Evolutionary conservation across 106 monocot genomes (phyloP).

Genomic region (Amphibolis antarctica): DNA sequence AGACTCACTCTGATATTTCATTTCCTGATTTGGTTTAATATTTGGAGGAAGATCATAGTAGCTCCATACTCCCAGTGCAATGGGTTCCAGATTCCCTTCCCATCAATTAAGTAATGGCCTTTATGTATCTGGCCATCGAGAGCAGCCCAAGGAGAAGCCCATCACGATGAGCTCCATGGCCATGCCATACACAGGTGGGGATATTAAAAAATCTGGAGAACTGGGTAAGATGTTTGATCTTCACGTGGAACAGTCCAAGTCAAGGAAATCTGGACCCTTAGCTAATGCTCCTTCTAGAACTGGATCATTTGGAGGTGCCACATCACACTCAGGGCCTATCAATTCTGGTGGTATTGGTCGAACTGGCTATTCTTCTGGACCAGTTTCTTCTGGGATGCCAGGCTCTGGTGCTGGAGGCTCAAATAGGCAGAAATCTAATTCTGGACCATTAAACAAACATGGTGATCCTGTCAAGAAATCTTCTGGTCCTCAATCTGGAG

Average conservation of each 20-base stretch:
- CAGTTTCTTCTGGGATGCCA: constrained; percentile 17
- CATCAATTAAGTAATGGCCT: constrained; percentile 35
- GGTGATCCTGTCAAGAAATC: constrained; percentile 23
- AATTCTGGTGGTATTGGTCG: constrained; percentile 9
- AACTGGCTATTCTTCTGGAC: constrained; percentile 20
- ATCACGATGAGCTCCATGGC: constrained; percentile 11
- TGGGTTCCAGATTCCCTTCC: constrained; percentile 31
- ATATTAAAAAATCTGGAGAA: constrained; percentile 32
- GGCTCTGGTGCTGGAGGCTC: constrained; percentile 10
- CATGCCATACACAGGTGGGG: constrained; percentile 30
- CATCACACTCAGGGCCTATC: constrained; percentile 24
- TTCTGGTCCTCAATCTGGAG: constrained; percentile 25
- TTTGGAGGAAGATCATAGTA: too few species aligned
- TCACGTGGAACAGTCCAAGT: constrained; percentile 18
- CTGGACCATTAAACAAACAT: constrained; percentile 27
- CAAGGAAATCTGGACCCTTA: constrained; percentile 27
- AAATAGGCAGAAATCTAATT: constrained; percentile 25
- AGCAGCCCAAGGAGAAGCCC: constrained; percentile 27
- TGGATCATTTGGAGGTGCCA: constrained; percentile 26
- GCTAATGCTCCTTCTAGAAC: constrained; percentile 23
- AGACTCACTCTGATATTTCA: too few species aligned
- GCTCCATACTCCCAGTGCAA: too few species aligned
- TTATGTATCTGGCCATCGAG: constrained; percentile 23
- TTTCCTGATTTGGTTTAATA: too few species aligned
- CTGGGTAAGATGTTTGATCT: constrained; percentile 32